Base-by-base conservation (phyloP, 108 stramenopile genomes). In the Fistulifera pelliculosa region DNA sequence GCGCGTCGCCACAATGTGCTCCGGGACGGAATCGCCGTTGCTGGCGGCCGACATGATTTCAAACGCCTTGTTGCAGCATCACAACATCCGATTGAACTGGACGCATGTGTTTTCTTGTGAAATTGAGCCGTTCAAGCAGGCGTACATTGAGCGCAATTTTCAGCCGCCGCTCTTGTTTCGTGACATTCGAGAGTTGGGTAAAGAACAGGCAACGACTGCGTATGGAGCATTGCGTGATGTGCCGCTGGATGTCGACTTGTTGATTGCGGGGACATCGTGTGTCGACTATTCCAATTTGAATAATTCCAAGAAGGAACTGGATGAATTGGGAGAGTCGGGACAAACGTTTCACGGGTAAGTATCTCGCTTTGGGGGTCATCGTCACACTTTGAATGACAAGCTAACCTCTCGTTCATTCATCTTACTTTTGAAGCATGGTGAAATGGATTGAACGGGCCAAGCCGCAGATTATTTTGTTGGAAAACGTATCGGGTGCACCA, bases 51-150 rank as follows among this genome's bases (percentile, higher is more conserved):
- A 49, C 16, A 27, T 81, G 62, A 45, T 76, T 39, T 45, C 72
- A 49, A 70, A 77, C 17, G 51, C 69, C 44, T 47, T 76, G 41
- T 43, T 8, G 40, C 56, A 35, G 11, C 17, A 54, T 16, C 16
- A 54, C n/a, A 16, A 38, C n/a, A 31, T 16, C 6, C 15, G 22
- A 17, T 51, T 51, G 17, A 4, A 23, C 60, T 51, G 15, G 19
- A 22, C 50, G 15, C 80, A 81, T 56, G 69, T 69, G 5, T 74
- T 81, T 58, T 73, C 71, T 23, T 81, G 80, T 52, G 80, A 81
- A 56, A 68, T 74, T 38, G 80, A 81, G 56, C 70, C 80, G 0
- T 81, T 77, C 60, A 81, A 81, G 56, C 80, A 81, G 48, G 73
- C 70, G 2, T 81, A 81, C 60, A 66, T 81, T 45, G 75, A 57